Conservation (phyloP, 1,284 basidiomycete species). For the Ganoderma meredithae region DNA sequence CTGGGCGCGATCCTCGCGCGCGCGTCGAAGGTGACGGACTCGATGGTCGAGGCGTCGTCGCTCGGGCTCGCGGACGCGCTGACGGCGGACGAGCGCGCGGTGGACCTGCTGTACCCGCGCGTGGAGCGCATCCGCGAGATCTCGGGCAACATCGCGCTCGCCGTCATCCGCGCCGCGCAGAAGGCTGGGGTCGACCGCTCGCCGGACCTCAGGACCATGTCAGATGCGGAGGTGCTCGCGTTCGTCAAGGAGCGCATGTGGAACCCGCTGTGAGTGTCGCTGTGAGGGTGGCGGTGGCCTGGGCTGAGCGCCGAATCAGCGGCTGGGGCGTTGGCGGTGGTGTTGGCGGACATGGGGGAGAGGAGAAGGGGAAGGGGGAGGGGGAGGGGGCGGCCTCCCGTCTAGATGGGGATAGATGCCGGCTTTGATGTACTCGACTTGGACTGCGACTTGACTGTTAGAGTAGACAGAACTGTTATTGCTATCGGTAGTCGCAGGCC, state of each 20-base stretch:
- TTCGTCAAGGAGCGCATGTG: slow-evolving; percentile 76
- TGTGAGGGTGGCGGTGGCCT: no score
- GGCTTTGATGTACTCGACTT: background rate
- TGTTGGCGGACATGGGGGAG: no score
- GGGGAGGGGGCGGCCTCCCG: no score
- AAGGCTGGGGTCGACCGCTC: slow-evolving; percentile 70
- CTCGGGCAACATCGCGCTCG: slow-evolving; percentile 74
- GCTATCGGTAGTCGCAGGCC: background rate
- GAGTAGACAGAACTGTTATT: background rate
- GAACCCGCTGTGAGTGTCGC: slow-evolving; percentile 52
- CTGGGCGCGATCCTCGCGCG: slow-evolving; percentile 80
- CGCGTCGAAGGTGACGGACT: slow-evolving; percentile 72
- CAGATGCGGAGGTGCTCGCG: slow-evolving; percentile 59
- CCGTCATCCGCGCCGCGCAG: slow-evolving; percentile 83
- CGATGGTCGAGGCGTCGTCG: slow-evolving; percentile 83
- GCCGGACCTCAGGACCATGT: slow-evolving; percentile 59
- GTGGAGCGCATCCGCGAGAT: slow-evolving; percentile 87
- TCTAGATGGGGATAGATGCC: background rate
- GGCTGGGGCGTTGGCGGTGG: no score
- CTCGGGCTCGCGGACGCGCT: slow-evolving; percentile 83
- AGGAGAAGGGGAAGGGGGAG: no score
- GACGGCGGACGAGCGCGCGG: slow-evolving; percentile 71
- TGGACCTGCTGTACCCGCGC: slow-evolving; percentile 78
- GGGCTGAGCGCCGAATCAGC: no score
- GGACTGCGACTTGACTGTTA: background rate